phyloP scores from a whole-genome alignment of 2,329 filamentous ascomycete species.

The Calycina herbarum region DNA sequence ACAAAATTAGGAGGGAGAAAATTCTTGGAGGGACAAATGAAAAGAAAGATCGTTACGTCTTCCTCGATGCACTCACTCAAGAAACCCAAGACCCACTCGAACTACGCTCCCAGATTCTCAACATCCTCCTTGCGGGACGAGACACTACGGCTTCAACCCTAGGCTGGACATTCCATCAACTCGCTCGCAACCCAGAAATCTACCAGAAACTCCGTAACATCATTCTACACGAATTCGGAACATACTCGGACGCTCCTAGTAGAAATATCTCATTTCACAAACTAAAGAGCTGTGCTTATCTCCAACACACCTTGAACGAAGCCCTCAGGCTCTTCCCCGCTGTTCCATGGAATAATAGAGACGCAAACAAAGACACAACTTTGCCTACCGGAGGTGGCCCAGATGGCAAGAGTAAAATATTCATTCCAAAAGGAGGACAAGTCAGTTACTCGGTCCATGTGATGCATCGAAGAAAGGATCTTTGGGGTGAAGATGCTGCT shows the following conservation, averaged over 20 bases:
- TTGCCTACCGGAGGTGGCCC: slow-evolving; percentile 41
- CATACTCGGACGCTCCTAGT: slow-evolving; percentile 30
- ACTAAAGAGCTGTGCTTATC: slow-evolving; percentile 27
- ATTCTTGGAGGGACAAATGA: background rate
- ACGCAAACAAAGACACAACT: slow-evolving; percentile 46
- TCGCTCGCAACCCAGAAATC: slow-evolving; percentile 42
- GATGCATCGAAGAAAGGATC: slow-evolving; percentile 45
- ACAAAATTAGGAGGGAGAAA: background rate
- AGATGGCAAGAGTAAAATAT: slow-evolving; percentile 35
- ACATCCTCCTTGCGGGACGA: slow-evolving; percentile 49
- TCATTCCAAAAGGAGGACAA: slow-evolving; percentile 34
- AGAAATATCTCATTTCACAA: slow-evolving; percentile 16
- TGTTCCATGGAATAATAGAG: slow-evolving; percentile 52
- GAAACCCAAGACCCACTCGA: slow-evolving; percentile 22
- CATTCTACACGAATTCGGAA: slow-evolving; percentile 39
- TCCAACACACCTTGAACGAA: slow-evolving; percentile 31
- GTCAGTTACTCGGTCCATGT: slow-evolving; percentile 16
- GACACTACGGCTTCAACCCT: slow-evolving; percentile 56
- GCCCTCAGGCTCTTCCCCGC: slow-evolving; percentile 49
- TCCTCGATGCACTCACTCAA: slow-evolving; percentile 34
- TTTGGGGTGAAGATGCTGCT: slow-evolving; percentile 63
- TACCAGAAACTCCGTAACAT: slow-evolving; percentile 44
- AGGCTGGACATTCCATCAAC: slow-evolving; percentile 46
- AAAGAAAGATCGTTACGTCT: slow-evolving; percentile 38
- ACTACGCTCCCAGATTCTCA: slow-evolving; percentile 28